These are phyloP conservation scores for Chlorophyllum brunneum DNA, from an alignment of 768 basidiomycete genomes.

Conservation along the genomic window DNA sequence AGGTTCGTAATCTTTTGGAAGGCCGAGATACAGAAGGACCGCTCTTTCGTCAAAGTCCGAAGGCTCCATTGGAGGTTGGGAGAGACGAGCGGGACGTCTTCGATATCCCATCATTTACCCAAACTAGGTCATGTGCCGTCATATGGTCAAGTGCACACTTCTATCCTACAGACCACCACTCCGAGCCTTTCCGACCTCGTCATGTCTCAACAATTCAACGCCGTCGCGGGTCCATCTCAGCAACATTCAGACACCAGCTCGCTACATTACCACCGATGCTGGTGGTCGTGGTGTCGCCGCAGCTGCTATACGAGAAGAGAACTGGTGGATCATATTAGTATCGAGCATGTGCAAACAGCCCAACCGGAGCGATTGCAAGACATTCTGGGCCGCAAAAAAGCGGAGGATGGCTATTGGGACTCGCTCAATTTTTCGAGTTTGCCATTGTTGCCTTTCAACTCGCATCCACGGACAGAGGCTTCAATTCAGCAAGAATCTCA, in stretches of 20 bases:
- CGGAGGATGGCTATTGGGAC: conserved; percentile 42
- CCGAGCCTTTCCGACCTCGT: not conserved
- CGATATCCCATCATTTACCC: not conserved
- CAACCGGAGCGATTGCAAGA: conserved; percentile 43
- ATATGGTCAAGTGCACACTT: not conserved
- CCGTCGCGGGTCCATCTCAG: not conserved
- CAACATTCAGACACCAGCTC: conserved; percentile 5
- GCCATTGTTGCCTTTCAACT: not conserved
- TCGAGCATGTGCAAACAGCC: conserved; percentile 42
- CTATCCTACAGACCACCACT: not conserved
- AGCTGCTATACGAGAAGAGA: conserved; percentile 33
- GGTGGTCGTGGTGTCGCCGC: conserved; percentile 52
- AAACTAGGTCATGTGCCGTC: not conserved
- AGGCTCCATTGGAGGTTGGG: conserved; percentile 13
- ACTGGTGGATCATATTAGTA: conserved; percentile 42
- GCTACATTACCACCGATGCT: conserved; percentile 32
- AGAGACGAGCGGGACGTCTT: conserved; percentile 15
- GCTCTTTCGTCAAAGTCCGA: conserved; percentile 29
- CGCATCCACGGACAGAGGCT: conserved; percentile 1
- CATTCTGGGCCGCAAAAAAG: conserved; percentile 36
- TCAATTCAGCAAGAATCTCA: not conserved
- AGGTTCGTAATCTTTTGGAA: conserved; percentile 56
- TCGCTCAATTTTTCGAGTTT: conserved; percentile 23
- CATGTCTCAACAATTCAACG: not conserved
- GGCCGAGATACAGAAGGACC: conserved; percentile 47